phyloP scores from a whole-genome alignment of 1,284 basidiomycete species.

The Tilletia setariae region DNA sequence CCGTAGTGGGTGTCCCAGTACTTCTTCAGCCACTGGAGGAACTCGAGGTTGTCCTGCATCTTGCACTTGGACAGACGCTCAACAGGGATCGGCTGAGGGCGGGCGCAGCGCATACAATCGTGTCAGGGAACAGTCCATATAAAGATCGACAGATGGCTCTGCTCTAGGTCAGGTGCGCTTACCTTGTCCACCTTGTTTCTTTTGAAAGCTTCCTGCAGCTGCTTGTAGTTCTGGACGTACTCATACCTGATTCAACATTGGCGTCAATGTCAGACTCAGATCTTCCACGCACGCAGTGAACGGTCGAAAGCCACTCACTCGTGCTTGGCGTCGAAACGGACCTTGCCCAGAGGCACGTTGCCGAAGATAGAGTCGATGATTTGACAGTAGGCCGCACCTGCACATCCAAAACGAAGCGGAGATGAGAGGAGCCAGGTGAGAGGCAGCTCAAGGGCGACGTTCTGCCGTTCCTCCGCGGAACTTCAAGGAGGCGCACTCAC shows the following conservation, averaged over 20 bases:
- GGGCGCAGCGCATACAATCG: background rate
- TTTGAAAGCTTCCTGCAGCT: slow-evolving; percentile 66
- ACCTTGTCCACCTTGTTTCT: slow-evolving; percentile 85
- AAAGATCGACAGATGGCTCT: too few relatives aligned
- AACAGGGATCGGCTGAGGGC: slow-evolving; percentile 82
- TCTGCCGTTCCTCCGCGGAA: background rate
- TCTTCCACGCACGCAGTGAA: background rate
- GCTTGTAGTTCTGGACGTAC: slow-evolving; percentile 89
- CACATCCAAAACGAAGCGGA: background rate
- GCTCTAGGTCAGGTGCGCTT: slow-evolving; percentile 41
- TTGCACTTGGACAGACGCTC: slow-evolving; percentile 94
- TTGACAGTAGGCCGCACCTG: slow-evolving; percentile 54
- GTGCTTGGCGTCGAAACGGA: slow-evolving; percentile 59
- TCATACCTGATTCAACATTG: slow-evolving; percentile 70
- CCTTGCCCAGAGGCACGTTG: slow-evolving; percentile 48
- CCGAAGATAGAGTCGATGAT: slow-evolving; percentile 86
- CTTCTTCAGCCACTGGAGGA: slow-evolving; percentile 83
- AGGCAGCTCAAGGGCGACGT: background rate
- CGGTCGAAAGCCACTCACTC: slow-evolving; percentile 69
- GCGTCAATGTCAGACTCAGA: too few relatives aligned
- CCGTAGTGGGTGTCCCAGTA: slow-evolving; percentile 92
- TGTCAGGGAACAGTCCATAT: too few relatives aligned
- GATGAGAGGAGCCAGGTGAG: background rate
- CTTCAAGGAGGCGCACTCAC: slow-evolving; percentile 15
- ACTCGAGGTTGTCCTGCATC: slow-evolving; percentile 99